Base-by-base conservation (phyloP, 2,329 filamentous ascomycete genomes). In the Neonectria coccinea region DNA sequence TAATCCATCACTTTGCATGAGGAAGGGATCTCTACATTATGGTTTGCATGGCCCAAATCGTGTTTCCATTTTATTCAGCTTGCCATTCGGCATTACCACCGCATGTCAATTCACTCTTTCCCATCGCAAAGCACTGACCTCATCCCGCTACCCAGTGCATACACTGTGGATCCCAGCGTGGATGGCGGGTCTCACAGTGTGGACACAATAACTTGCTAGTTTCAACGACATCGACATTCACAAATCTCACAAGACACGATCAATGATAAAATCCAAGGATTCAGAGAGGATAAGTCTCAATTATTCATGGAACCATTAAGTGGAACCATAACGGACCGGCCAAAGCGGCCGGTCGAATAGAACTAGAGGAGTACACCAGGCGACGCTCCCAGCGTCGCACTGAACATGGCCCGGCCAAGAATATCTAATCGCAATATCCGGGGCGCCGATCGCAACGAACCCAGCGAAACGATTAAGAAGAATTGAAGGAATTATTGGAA, bases 371-470 rank as follows among this genome's bases (percentile, higher is more conserved):
- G 64, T 75, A 75, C 72, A 74, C 64, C 64, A 65, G 56, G 74
- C 70, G 69, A 71, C 66, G 71, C 74, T 69, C 59, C 67, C 69
- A 66, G 72, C 73, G 59, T 68, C 72, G 68, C 73, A 47, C 59
- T 65, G 55, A 73, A 55, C 65, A 72, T 73, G 71, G 71, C 73
- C 73, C 71, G 73, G 70, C 76, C 76, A 68, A 77, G 73, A 74
- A 75, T 79, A 80, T 80, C 81, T 79, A 75, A 77, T 80, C 77
- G 75, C 78, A 81, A 79, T 79, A 80, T 80, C 75, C 80, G 77
- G 69, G 73, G 76, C 77, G 79, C 79, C 77, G 76, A 77, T 80
- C 76, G 76, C 78, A 78, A 74, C 70, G 77, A 79, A 77, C 73
- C 73, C 73, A 75, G 78, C 77, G 74, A 79, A 76, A 74, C 75